Evolutionary conservation across 768 basidiomycete genomes (phyloP), one percentile per base, ranked within the genome.

Genomic region (Termitomyces sp.): DNA sequence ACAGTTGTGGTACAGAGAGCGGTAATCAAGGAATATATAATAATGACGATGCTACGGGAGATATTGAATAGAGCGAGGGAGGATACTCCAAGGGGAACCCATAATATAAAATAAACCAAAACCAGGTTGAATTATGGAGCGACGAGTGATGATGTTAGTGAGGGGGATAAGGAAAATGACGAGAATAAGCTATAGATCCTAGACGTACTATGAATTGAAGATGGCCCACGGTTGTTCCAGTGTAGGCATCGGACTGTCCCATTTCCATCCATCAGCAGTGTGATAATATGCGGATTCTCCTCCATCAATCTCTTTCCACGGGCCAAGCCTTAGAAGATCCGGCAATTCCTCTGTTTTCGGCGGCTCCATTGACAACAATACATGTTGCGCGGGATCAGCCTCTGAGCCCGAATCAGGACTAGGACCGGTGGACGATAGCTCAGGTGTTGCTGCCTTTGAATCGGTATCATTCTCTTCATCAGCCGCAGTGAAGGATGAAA

Each of bases 401-500:
- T 88, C 88, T 9, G 86, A 81, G 36, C 79, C 82, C 14, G 88
- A 90, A 64, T 87, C 86, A 2, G 90, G 90, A 66, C 88, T 90
- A 12, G 82, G 85, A 62, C 90, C 88, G 20, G 88, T 82, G 57
- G 89, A 88, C 20, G 87, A 85, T 12, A 92, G 77, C 55, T 91
- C 90, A 9, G 90, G 90, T 3, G 90, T 91, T 8, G 80, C 76
- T n/a, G 85, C 82, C 65, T 87, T 88, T 14, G 85, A 86, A 22
- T 71, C 75, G 48, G 71, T 69, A 50, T 80, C 82, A 36, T 86
- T 58, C 32, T 63, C 86, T 57, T 89, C 87, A 22, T 83, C 83
- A 10, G 74, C 71, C 39, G 75, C 76, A 51, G 76, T 75, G 61
- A 79, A 87, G 7, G 78, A 79, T 46, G 88, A 82, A 61, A 87